phyloP scores from a whole-genome alignment of 2,329 filamentous ascomycete species.

The Fusarium hainanense region DNA sequence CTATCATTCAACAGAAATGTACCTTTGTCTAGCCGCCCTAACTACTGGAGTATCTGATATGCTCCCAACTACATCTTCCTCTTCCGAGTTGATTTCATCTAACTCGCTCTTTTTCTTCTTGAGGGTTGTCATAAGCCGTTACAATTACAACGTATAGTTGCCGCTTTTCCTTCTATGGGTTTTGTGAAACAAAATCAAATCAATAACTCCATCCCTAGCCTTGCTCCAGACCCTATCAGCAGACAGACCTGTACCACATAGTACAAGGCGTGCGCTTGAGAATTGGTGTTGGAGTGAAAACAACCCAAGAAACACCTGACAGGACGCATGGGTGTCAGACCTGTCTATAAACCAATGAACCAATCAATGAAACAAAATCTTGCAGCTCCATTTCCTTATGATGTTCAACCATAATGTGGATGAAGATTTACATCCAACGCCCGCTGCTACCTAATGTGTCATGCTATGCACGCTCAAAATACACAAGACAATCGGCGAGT shows the following conservation, averaged over 20 bases:
- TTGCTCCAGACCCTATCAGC: slow-evolving; percentile 13
- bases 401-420: slow-evolving; percentile 48
- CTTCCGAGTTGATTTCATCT: slow-evolving; percentile 25
- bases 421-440: slow-evolving; percentile 51
- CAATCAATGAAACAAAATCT: slow-evolving; percentile 40
- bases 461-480: slow-evolving; percentile 53
- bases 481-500: slow-evolving; percentile 43
- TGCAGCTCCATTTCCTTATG: slow-evolving; percentile 42
- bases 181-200: slow-evolving; percentile 44
- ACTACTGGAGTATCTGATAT: slow-evolving; percentile 35
- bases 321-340: slow-evolving; percentile 32
- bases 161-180: slow-evolving; percentile 49
- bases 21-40: slow-evolving; percentile 19
- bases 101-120: slow-evolving; percentile 37
- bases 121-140: slow-evolving; percentile 48
- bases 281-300: slow-evolving; percentile 20
- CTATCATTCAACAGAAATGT: slow-evolving; percentile 25
- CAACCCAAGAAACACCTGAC: slow-evolving; percentile 47
- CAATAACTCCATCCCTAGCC: slow-evolving; percentile 38
- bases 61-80: slow-evolving; percentile 38
- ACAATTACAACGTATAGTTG: slow-evolving; percentile 49
- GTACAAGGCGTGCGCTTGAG: slow-evolving; percentile 4
- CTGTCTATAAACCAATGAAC: slow-evolving; percentile 47
- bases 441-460: slow-evolving; percentile 48
- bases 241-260: slow-evolving; percentile 15